These are phyloP conservation scores for Beauveria sp. DNA, from an alignment of 2,329 filamentous ascomycete species.

Conservation along the genomic window DNA sequence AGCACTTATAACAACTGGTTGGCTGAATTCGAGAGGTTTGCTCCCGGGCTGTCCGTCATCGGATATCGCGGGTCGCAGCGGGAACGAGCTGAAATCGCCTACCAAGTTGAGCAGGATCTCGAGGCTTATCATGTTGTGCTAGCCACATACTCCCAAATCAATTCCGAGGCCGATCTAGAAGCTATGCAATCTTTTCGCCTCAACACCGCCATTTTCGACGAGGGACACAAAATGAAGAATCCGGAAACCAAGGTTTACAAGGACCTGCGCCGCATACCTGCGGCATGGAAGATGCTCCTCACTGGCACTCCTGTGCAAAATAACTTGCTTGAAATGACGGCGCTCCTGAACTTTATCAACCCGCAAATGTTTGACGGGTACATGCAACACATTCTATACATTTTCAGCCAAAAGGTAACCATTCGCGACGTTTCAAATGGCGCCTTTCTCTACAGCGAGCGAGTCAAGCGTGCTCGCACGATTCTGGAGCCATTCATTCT, in stretches of 20 bases:
- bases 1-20: slow-evolving; percentile 97
- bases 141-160: slow-evolving; percentile 54
- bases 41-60: slow-evolving; percentile 67
- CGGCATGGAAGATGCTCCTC: slow-evolving; percentile 78
- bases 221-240: slow-evolving; percentile 91
- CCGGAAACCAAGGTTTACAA: slow-evolving; percentile 74
- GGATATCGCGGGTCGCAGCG: slow-evolving; percentile 60
- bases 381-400: slow-evolving; percentile 70
- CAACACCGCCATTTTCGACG: slow-evolving; percentile 71
- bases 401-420: slow-evolving; percentile 89
- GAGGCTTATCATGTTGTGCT: slow-evolving; percentile 57
- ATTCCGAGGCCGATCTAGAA: slow-evolving; percentile 40
- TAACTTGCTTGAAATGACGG: slow-evolving; percentile 86
- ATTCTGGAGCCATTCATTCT: slow-evolving; percentile 96
- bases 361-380: slow-evolving; percentile 72
- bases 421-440: slow-evolving; percentile 73
- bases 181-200: slow-evolving; percentile 42
- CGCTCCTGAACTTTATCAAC: slow-evolving; percentile 89
- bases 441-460: slow-evolving; percentile 76
- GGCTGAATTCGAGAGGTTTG: slow-evolving; percentile 81
- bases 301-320: slow-evolving; percentile 77
- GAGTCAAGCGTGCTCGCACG: slow-evolving; percentile 76
- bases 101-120: slow-evolving; percentile 56
- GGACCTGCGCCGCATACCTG: slow-evolving; percentile 67
- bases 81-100: slow-evolving; percentile 60